A percentile compares a stretch with the other conserved stretches of the same genome.
Evolutionary conservation across 208 protist genomes (phyloP).

Genomic region (Trypanosoma lewisi): DNA sequence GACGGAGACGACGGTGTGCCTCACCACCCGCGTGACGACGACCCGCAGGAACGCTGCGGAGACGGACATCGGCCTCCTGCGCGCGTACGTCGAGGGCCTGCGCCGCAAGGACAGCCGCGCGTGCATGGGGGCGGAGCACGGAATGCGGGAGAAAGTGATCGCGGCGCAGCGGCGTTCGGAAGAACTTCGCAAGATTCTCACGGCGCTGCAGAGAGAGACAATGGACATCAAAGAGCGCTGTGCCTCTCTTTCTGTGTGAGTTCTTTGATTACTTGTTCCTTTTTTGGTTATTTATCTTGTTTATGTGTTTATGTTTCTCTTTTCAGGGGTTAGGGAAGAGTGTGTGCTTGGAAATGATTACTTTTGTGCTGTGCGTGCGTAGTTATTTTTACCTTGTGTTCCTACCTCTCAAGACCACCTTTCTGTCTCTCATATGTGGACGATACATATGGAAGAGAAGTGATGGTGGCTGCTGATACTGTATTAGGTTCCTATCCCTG

Average conservation of each 20-base stretch:
- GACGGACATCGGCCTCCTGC: constrained; percentile 42
- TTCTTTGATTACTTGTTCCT: constrained; percentile 14
- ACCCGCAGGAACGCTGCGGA: constrained; percentile 42
- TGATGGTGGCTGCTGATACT: too few relatives aligned
- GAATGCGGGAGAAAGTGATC: constrained; percentile 35
- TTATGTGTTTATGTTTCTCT: too few relatives aligned
- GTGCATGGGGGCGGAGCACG: constrained; percentile 29
- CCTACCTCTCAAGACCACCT: too few relatives aligned
- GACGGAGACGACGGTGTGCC: constrained; percentile 27
- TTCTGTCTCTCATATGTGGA: too few relatives aligned
- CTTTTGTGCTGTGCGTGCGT: too few relatives aligned
- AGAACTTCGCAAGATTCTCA: constrained; percentile 39
- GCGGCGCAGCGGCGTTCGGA: constrained; percentile 23
- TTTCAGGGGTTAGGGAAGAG: too few relatives aligned
- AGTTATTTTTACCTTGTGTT: constrained; percentile 21
- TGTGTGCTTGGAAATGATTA: too few relatives aligned
- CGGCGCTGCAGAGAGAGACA: constrained; percentile 44
- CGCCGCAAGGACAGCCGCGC: constrained; percentile 28
- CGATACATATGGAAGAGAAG: too few relatives aligned
- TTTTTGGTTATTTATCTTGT: constrained; percentile 12
- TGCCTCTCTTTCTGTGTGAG: constrained; percentile 4
- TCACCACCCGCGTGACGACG: constrained; percentile 50
- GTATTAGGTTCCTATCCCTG: too few relatives aligned
- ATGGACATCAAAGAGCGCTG: constrained; percentile 28
- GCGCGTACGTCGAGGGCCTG: constrained; percentile 40